Percentiles rank a stretch among this genome's conserved stretches.
phyloP scores from a whole-genome alignment of 108 stramenopile species.

The Discostella stelligeroides region DNA sequence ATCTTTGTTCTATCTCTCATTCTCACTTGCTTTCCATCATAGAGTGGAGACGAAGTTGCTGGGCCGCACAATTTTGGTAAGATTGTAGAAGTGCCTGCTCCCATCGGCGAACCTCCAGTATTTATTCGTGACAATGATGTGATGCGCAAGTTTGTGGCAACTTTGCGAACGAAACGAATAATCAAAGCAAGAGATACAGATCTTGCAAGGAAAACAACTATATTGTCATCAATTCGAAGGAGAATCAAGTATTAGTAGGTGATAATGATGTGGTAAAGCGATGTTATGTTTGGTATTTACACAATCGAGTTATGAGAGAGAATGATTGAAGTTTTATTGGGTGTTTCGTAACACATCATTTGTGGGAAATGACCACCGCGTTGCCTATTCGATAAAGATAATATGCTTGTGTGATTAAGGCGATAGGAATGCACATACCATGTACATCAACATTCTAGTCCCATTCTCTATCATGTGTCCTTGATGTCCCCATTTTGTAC shows the following conservation, averaged over 20 bases:
- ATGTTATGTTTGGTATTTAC: no score
- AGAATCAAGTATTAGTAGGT: background rate
- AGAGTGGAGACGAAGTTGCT: slow-evolving; percentile 17
- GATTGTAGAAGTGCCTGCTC: slow-evolving; percentile 27
- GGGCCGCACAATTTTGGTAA: slow-evolving; percentile 9
- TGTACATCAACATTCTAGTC: no score
- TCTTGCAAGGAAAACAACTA: background rate
- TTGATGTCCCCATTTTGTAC: no score
- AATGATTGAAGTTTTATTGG: no score
- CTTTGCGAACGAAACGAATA: slow-evolving; percentile 17
- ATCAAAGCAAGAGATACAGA: background rate
- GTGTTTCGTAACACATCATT: no score
- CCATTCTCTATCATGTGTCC: no score
- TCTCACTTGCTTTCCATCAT: background rate
- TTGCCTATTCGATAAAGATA: no score
- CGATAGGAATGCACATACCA: no score
- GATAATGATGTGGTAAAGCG: no score
- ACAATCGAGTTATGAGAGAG: no score
- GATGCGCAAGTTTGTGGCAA: slow-evolving; percentile 14
- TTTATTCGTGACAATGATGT: slow-evolving; percentile 27
- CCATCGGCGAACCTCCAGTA: slow-evolving; percentile 44
- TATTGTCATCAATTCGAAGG: background rate
- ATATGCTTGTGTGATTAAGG: no score
- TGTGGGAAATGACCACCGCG: no score
- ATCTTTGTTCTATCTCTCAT: background rate